Conservation (phyloP, 164 flowering plant species). For the Liriodendron chinense region DNA sequence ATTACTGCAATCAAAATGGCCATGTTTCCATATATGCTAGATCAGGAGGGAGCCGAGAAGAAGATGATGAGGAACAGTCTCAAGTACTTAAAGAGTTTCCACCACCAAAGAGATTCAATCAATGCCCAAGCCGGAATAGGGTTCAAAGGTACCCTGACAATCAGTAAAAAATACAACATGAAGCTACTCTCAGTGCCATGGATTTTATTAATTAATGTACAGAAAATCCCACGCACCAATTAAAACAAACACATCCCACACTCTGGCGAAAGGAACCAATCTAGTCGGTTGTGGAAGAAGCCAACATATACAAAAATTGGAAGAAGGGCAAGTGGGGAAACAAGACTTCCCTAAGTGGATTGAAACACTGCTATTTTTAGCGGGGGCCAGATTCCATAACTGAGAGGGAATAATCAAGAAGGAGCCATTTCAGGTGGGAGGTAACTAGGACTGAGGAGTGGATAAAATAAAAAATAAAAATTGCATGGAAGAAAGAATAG, state of each 20-base stretch:
- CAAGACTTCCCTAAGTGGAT: neutral
- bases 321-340: neutral
- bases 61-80: slow-evolving; percentile 7
- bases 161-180: slow-evolving; percentile 22
- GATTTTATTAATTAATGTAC: neutral
- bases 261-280: neutral
- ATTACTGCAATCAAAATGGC: slow-evolving; percentile 5
- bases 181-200: slow-evolving; percentile 21
- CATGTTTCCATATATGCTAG: neutral
- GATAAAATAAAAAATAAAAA: neutral
- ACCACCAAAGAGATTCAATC: slow-evolving; percentile 48
- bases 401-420: neutral
- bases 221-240: neutral
- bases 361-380: neutral
- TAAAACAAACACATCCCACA: neutral
- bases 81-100: slow-evolving; percentile 3
- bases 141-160: slow-evolving; percentile 77
- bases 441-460: neutral
- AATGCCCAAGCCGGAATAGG: slow-evolving; percentile 80
- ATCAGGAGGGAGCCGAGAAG: slow-evolving; percentile 13
- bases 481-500: slow-evolving; percentile 6
- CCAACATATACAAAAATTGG: slow-evolving; percentile 3
- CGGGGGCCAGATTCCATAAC: neutral
- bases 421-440: neutral
- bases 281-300: neutral